Evolutionary conservation across 1,284 basidiomycete genomes (phyloP).

Genomic region (Earliella scabrosa): DNA sequence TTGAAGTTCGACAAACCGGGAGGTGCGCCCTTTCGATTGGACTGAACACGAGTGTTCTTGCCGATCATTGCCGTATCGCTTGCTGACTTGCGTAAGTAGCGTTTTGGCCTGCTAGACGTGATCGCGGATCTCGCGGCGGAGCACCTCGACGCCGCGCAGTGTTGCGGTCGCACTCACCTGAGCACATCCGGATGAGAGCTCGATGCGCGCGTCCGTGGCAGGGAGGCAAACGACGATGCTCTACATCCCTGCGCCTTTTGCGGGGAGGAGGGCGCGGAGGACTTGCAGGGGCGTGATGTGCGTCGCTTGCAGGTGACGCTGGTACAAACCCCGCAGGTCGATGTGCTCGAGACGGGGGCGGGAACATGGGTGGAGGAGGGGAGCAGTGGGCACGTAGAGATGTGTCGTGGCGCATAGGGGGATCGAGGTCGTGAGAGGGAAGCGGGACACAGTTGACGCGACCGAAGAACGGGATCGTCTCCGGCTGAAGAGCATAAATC

Average conservation of each 20-base stretch:
- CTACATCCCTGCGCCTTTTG: constrained; percentile 50
- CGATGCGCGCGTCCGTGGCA: constrained; percentile 68
- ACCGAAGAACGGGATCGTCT: too few relatives aligned
- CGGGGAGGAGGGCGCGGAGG: constrained; percentile 76
- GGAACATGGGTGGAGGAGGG: constrained; percentile 67
- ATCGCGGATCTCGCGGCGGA: constrained; percentile 71
- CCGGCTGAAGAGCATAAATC: too few relatives aligned
- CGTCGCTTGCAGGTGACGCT: constrained; percentile 69
- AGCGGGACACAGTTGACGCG: constrained; percentile 71
- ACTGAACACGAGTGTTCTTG: background rate
- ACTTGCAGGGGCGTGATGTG: constrained; percentile 77
- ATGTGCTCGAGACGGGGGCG: constrained; percentile 61
- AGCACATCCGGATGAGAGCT: constrained; percentile 68
- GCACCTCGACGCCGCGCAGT: constrained; percentile 67
- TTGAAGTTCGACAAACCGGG: background rate
- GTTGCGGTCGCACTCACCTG: constrained; percentile 76
- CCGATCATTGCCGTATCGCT: too few relatives aligned
- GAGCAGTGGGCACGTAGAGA: constrained; percentile 73
- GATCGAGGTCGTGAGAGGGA: constrained; percentile 80
- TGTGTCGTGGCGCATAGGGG: constrained; percentile 65
- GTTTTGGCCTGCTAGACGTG: too few relatives aligned
- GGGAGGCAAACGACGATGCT: constrained; percentile 75
- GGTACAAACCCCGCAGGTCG: constrained; percentile 62
- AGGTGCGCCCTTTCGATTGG: background rate
- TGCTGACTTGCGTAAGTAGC: too few relatives aligned